Base-by-base conservation (phyloP, 352 stramenopile genomes). In the Globisporangium ultimum region DNA sequence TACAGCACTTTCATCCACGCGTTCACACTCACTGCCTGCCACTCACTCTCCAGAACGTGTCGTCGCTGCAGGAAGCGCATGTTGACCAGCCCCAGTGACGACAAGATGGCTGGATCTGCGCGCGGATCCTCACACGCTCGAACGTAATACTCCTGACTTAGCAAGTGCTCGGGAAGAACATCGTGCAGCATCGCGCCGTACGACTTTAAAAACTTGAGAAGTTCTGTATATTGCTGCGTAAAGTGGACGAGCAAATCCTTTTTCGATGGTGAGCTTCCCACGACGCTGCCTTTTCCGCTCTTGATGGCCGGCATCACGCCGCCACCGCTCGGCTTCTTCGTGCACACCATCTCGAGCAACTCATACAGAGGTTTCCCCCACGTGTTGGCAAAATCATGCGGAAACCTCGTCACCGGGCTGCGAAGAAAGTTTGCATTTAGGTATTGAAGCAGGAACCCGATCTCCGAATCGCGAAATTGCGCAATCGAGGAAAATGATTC, bases 121-220 rank as follows among this genome's bases (percentile, higher is more conserved):
- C 79, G 74, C 3, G 76, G 74, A 28, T 80, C 76, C 53, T 95
- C 91, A 20, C 86, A 88, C 0, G 87, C 80, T 12, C 76, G 71
- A 18, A 98, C 54, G 62, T 95, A 97, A 22, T 91, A 76, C 20
- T 91, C 79, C 50, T 90, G 78, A 2, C 67, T 58, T 9, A 98
- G 63, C 14, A 97, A 55, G 15, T 94, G 74, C 64, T 94, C 86
- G 0, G 91, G 76, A 6, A 78, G 71, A 0, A 98, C 76, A 14
- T 95, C 78, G 55, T 95, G 91, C 6, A 98, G 63, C 61, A 98
- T 93, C 0, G 88, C 92, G 4, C 94, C 94, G 38, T 96, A 95
- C 13, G 82, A 85, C 45, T 95, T 97, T 34, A 98, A 73, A 40
- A 97, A 98, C 15, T 84, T 85, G 20, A 98, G 75, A 15, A 98